These are phyloP conservation scores for Balansia obtecta DNA, from an alignment of 2,329 filamentous ascomycete species.

Conservation along the genomic window DNA sequence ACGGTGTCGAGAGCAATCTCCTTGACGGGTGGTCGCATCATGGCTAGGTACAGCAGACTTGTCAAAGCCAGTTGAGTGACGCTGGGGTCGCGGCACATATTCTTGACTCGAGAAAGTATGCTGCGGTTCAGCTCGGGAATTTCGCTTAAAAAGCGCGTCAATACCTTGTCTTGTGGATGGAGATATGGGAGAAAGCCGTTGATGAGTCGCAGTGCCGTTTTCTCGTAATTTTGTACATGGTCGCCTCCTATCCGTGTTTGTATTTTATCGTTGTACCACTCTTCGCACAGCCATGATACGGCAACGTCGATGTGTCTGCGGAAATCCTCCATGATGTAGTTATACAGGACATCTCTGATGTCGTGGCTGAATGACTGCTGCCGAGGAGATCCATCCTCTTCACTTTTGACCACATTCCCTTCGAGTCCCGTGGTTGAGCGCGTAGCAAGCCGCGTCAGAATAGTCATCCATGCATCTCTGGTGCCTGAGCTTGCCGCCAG, in stretches of 20 bases:
- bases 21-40: conserved; percentile 53
- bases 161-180: conserved; percentile 78
- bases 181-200: conserved; percentile 84
- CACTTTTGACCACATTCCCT: conserved; percentile 41
- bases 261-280: conserved; percentile 85
- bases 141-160: conserved; percentile 86
- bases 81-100: conserved; percentile 52
- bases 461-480: conserved; percentile 80
- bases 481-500: conserved; percentile 76
- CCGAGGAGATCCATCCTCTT: conserved; percentile 36
- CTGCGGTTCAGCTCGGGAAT: conserved; percentile 65
- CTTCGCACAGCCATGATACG: conserved; percentile 89
- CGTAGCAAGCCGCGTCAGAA: conserved; percentile 76
- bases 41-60: conserved; percentile 53
- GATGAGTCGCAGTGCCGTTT: conserved; percentile 68
- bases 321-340: conserved; percentile 86
- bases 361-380: conserved; percentile 45
- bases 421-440: conserved; percentile 62
- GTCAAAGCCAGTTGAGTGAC: conserved; percentile 51
- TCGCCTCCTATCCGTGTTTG: conserved; percentile 29
- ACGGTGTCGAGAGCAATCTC: conserved; percentile 52
- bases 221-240: conserved; percentile 58
- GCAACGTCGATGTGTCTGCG: conserved; percentile 78
- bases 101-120: conserved; percentile 62
- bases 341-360: conserved; percentile 70